Base-by-base conservation (phyloP, 2,329 filamentous ascomycete genomes). In the Blastomyces emzantsi region DNA sequence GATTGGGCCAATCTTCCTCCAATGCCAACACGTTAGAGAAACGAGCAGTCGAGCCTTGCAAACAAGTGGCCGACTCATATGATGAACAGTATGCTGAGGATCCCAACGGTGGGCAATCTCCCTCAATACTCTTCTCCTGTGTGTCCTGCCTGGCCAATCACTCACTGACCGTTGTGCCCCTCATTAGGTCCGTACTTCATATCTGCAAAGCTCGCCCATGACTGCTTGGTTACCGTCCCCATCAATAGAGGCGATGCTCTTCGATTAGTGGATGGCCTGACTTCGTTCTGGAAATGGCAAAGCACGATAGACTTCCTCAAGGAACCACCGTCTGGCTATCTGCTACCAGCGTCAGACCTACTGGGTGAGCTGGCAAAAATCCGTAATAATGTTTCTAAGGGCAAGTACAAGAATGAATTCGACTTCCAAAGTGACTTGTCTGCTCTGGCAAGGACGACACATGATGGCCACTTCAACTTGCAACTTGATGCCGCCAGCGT, bases 391-490 rank as follows among this genome's bases (percentile, higher is more conserved):
- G 77, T 79, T 4, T 66, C 70, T 28, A 71, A 70, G 2, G 76
- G 77, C 22, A 71, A 72, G 2, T 86, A 81, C 67, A 70, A 73
- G 3, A 82, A 78, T 70, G 83, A 86, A 68, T 84, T 81, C 69
- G 79, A 81, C 8, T 84, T 85, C 66, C 81, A 85, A 67, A 66
- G 75, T 8, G 82, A 83, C 36, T 75, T 90, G 2, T 81, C 82
- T 63, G 73, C 78, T 45, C 73, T 84, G 8, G 77, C 86, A 45
- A 78, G 79, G 30, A 77, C 77, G 1, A 82, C 83, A 3, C 85
- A 89, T 67, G 87, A 90, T 70, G 85, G 86, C 0, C 87, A 90
- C 69, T 68, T 78, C 43, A 62, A 63, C 49, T 68, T 70, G 47
- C 36, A 62, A 17, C 66, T 71, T 2, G 68, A 67, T 22, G 67